Conservation (phyloP, 1,284 basidiomycete species). For the Pterulicium gracile region DNA sequence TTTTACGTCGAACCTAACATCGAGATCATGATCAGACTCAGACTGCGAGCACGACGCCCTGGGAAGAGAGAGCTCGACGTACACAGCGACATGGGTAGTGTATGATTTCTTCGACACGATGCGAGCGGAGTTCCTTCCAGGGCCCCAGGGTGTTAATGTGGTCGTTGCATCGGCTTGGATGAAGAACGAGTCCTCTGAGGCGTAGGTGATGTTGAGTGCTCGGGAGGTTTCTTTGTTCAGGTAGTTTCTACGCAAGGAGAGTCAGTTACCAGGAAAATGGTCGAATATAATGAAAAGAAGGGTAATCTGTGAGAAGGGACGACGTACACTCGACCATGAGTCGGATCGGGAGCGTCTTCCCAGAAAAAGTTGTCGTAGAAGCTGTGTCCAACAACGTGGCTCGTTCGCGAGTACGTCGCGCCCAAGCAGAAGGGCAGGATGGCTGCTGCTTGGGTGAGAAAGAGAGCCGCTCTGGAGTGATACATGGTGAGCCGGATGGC, state of each 20-base stretch:
- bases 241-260: constrained; percentile 32
- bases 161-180: constrained; percentile 43
- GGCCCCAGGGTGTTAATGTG: constrained; percentile 29
- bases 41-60: background rate
- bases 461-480: background rate
- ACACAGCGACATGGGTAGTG: constrained; percentile 47
- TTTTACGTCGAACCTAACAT: constrained; percentile 36
- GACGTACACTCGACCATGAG: constrained; percentile 51
- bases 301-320: background rate
- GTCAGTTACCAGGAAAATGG: constrained; percentile 1
- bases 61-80: no score
- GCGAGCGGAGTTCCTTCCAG: constrained; percentile 51
- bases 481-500: background rate
- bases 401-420: background rate
- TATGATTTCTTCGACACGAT: constrained; percentile 41
- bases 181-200: constrained; percentile 33
- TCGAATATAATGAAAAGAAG: constrained; percentile 10
- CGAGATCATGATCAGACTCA: background rate
- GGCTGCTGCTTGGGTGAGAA: background rate
- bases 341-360: constrained; percentile 45
- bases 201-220: constrained; percentile 34
- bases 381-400: constrained; percentile 21
- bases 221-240: constrained; percentile 34
- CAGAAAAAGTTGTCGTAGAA: constrained; percentile 41
- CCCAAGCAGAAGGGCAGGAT: background rate